Conservation (phyloP, 352 stramenopile genomes). For the Phytophthora sp. region DNA sequence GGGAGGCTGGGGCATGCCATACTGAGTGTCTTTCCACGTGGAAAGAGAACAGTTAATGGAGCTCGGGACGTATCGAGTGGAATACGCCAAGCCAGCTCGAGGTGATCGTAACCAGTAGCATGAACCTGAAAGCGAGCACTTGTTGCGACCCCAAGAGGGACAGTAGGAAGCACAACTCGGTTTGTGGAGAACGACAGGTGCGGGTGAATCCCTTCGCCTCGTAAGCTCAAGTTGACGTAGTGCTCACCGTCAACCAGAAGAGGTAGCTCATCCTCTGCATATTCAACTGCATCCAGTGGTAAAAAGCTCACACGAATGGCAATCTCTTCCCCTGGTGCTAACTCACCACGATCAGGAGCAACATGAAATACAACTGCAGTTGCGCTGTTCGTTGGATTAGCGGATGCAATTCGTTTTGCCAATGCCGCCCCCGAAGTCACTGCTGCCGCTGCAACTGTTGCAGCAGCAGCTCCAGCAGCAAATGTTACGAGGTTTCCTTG, state of each 20-base stretch:
- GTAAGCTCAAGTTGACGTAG: slow-evolving; percentile 85
- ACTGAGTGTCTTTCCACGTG: slow-evolving; percentile 87
- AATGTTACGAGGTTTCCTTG: slow-evolving; percentile 33
- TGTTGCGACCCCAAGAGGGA: slow-evolving; percentile 86
- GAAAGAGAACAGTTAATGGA: slow-evolving; percentile 88
- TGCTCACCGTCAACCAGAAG: slow-evolving; percentile 70
- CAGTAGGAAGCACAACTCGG: slow-evolving; percentile 87
- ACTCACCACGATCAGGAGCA: slow-evolving; percentile 76
- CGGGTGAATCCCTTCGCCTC: slow-evolving; percentile 90
- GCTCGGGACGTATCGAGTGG: slow-evolving; percentile 79
- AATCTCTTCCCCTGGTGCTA: slow-evolving; percentile 78
- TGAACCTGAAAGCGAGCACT: slow-evolving; percentile 73
- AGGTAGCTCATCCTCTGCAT: slow-evolving; percentile 74
- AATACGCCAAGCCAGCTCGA: slow-evolving; percentile 88
- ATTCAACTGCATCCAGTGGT: slow-evolving; percentile 79
- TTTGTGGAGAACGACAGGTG: slow-evolving; percentile 91
- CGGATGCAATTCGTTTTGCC: slow-evolving; percentile 35
- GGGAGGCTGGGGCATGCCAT: slow-evolving; percentile 81
- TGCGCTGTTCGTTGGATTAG: slow-evolving; percentile 34
- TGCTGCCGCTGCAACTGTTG: background rate
- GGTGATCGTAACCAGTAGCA: slow-evolving; percentile 91
- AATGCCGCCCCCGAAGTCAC: slow-evolving; percentile 5
- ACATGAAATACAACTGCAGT: slow-evolving; percentile 80
- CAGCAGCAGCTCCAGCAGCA: slow-evolving; percentile 25
- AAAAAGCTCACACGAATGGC: slow-evolving; percentile 89